A percentile compares a stretch with the other conserved stretches of the same genome.
Conservation (phyloP, 1,284 basidiomycete species). For the Cutaneotrichosporon dermatis region DNA sequence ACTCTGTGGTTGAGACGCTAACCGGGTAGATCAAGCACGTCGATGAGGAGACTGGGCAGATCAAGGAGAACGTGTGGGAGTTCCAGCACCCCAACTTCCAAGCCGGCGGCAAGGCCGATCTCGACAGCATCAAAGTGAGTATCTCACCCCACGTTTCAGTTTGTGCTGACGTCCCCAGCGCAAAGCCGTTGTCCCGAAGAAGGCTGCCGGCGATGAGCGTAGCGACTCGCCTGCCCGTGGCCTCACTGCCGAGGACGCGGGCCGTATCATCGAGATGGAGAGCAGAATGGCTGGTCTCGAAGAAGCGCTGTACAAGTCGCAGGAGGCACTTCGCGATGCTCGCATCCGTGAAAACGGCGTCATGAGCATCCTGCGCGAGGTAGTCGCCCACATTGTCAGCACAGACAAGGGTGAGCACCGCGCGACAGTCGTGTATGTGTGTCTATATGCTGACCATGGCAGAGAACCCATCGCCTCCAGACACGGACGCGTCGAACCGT, state of each 20-base stretch:
- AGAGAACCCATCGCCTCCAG: background rate
- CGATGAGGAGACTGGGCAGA: constrained; percentile 38
- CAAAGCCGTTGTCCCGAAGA: constrained; percentile 63
- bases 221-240: constrained; percentile 37
- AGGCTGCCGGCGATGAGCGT: constrained; percentile 18
- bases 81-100: constrained; percentile 94
- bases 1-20: background rate
- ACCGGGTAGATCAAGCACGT: constrained; percentile 41
- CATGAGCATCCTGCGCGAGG: constrained; percentile 32
- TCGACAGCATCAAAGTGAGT: constrained; percentile 79
- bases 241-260: constrained; percentile 28
- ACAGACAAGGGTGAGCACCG: constrained; percentile 34
- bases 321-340: constrained; percentile 31
- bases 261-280: constrained; percentile 37
- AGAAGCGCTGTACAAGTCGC: constrained; percentile 29
- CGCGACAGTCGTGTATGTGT: background rate
- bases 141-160: background rate
- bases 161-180: constrained; percentile 50
- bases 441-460: too few relatives aligned
- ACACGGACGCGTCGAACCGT: constrained; percentile 4
- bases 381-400: constrained; percentile 32
- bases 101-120: constrained; percentile 72
- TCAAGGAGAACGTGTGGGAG: constrained; percentile 65
- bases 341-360: constrained; percentile 30
- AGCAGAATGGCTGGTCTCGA: constrained; percentile 33